Evolutionary conservation across 495 filamentous ascomycete genomes (phyloP).

Genomic region (Penicillium mononematosum): DNA sequence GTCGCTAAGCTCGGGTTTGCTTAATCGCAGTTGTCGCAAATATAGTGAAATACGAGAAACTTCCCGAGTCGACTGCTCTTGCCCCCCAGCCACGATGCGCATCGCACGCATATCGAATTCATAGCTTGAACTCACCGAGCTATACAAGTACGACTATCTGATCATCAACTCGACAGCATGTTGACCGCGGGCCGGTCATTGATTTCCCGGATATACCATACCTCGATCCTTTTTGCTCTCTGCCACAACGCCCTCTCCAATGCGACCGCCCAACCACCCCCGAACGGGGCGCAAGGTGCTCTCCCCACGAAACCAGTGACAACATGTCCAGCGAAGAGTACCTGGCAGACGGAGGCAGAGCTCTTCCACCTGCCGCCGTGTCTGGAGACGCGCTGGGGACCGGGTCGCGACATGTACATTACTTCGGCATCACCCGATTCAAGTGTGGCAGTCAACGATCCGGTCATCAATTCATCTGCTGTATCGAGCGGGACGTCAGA

Average conservation of each 20-base stretch:
- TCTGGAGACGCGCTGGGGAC: conserved; percentile 19
- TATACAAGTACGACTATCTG: conserved; percentile 3
- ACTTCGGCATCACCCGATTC: neutral
- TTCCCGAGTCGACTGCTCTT: conserved; percentile 12
- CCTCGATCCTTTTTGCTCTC: conserved; percentile 13
- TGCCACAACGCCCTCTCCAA: conserved; percentile 9
- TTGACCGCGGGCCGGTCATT: conserved; percentile 19
- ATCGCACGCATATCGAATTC: conserved; percentile 10
- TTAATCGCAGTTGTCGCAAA: neutral
- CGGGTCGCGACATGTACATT: neutral
- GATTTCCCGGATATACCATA: conserved; percentile 9
- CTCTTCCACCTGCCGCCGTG: conserved; percentile 20
- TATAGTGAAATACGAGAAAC: neutral
- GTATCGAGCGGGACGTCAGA: conserved; percentile 4
- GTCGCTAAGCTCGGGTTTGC: conserved; percentile 3
- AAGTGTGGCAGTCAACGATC: conserved; percentile 6
- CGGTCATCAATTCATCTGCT: neutral
- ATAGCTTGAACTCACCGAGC: conserved; percentile 11
- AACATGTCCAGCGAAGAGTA: conserved; percentile 18
- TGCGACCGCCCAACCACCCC: conserved; percentile 9
- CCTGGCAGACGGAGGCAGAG: conserved; percentile 23
- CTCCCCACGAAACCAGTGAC: conserved; percentile 1
- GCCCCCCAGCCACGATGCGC: conserved; percentile 19
- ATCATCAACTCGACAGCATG: conserved; percentile 17
- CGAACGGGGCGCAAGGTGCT: conserved; percentile 4